Conservation (phyloP, 139 green algal species). For the Chlorella sp. region DNA sequence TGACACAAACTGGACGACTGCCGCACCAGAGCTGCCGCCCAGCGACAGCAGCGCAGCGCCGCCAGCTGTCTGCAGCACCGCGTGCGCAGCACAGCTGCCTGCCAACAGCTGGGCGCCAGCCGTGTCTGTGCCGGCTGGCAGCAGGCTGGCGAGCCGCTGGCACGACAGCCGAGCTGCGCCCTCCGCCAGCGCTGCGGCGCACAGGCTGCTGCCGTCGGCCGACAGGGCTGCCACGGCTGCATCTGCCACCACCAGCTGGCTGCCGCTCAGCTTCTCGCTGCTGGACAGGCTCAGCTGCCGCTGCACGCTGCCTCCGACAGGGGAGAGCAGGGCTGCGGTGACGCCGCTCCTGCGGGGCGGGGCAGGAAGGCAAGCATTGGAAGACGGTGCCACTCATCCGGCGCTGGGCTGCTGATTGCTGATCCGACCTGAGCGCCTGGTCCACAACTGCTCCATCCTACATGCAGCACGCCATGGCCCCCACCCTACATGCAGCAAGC, state of each 20-base stretch:
- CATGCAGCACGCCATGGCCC: neutral
- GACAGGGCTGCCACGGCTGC: slow-evolving; percentile 4
- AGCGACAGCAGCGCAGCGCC: slow-evolving; percentile 7
- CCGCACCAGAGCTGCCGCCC: neutral
- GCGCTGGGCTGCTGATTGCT: neutral
- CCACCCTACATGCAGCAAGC: too few relatives aligned
- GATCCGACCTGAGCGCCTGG: neutral
- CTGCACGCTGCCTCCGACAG: neutral
- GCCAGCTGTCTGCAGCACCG: neutral
- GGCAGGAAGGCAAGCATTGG: too few relatives aligned
- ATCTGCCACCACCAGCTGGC: neutral
- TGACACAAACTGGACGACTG: neutral
- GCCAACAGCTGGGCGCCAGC: neutral
- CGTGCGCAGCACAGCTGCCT: neutral
- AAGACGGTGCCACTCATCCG: too few relatives aligned
- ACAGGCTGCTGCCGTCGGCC: slow-evolving; percentile 20
- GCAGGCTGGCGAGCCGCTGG: slow-evolving; percentile 2
- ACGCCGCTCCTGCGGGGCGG: too few relatives aligned
- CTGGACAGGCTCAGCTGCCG: neutral
- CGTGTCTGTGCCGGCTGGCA: neutral
- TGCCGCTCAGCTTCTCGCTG: neutral
- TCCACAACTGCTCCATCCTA: neutral
- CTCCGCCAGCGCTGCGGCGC: neutral
- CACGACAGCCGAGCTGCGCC: neutral
- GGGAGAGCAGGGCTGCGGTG: neutral